Percentiles rank a stretch among this genome's conserved stretches.
phyloP scores from a whole-genome alignment of 2,329 filamentous ascomycete species.

The Rugonectria rugulosa region DNA sequence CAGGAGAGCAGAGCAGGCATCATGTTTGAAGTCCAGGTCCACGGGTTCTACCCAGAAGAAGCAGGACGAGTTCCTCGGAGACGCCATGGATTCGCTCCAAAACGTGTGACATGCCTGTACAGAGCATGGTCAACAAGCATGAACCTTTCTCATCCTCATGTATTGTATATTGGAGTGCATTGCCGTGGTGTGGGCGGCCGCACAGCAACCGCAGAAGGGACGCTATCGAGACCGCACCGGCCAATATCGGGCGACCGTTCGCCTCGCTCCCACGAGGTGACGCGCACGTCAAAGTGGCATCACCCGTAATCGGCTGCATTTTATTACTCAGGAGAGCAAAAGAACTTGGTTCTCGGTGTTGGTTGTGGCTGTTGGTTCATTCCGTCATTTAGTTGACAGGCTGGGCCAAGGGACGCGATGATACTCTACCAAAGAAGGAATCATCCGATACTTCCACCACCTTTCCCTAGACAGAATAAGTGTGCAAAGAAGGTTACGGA shows the following conservation, averaged over 20 bases:
- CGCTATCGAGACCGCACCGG: background rate
- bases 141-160: background rate
- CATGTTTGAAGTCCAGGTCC: too few species aligned
- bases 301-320: background rate
- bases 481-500: background rate
- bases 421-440: slow-evolving; percentile 4
- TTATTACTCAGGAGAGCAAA: too few species aligned
- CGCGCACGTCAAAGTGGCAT: background rate
- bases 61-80: background rate
- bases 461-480: background rate
- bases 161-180: background rate
- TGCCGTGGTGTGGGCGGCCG: background rate
- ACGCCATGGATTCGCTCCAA: background rate
- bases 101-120: background rate
- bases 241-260: background rate
- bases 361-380: background rate
- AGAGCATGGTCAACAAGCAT: background rate
- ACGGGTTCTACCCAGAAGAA: too few species aligned
- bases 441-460: slow-evolving; percentile 9
- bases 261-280: too few species aligned
- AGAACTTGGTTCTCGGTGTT: background rate
- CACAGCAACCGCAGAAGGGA: background rate
- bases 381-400: slow-evolving; percentile 4
- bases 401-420: background rate
- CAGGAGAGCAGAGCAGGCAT: too few species aligned